Percentiles rank a stretch among this genome's conserved stretches.
These are phyloP conservation scores for Candida patagonica DNA, from an alignment of 805 yeast species.

Conservation along the genomic window DNA sequence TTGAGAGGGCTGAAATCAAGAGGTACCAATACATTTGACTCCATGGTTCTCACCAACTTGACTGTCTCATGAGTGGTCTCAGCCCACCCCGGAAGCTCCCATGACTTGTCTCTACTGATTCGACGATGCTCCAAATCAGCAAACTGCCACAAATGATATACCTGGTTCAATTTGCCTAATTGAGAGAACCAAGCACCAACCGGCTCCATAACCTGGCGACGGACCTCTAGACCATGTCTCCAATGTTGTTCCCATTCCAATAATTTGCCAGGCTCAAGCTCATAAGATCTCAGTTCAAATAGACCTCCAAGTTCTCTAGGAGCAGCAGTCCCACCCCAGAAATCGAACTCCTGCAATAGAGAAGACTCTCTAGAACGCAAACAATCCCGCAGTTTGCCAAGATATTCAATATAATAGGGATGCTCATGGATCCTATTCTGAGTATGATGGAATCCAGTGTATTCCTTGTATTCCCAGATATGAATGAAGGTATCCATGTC, in stretches of 20 bases:
- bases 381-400: conserved; percentile 24
- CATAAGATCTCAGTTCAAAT: conserved; percentile 33
- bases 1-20: conserved; percentile 32
- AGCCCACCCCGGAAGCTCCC: conserved; percentile 39
- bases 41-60: conserved; percentile 30
- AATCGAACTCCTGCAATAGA: conserved; percentile 34
- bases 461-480: conserved; percentile 37
- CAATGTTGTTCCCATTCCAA: conserved; percentile 37
- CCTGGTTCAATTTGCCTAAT: conserved; percentile 32
- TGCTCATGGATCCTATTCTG: conserved; percentile 27
- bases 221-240: conserved; percentile 33
- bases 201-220: conserved; percentile 40
- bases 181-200: conserved; percentile 39
- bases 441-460: conserved; percentile 32
- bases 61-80: conserved; percentile 37
- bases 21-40: conserved; percentile 31
- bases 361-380: conserved; percentile 28
- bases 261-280: conserved; percentile 31
- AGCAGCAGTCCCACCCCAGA: conserved; percentile 38
- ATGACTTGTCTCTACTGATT: conserved; percentile 32
- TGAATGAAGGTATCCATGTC: conserved; percentile 34
- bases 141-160: conserved; percentile 37
- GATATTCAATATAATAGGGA: conserved; percentile 23
- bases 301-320: conserved; percentile 35
- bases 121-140: conserved; percentile 35